Base-by-base conservation (phyloP, 2,329 filamentous ascomycete genomes). In the Ilyonectria mors-panacis region DNA sequence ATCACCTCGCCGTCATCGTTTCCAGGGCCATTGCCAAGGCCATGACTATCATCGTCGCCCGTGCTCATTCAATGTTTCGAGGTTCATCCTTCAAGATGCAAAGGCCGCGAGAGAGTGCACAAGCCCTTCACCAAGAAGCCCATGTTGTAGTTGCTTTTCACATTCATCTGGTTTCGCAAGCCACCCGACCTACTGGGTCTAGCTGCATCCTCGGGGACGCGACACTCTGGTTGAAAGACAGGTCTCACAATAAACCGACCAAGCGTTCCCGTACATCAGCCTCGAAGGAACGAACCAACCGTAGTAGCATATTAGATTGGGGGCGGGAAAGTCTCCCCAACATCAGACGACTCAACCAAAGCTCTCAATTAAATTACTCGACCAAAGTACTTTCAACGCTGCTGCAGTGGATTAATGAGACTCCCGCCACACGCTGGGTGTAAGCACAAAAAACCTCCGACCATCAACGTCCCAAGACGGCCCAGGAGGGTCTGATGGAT, bases 391-490 rank as follows among this genome's bases (percentile, higher is more conserved):
- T n/a, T 42, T 2, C 39, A 42, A n/a, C 39, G 7, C 37, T 39
- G 10, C 37, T n/a, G 37, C 37, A 19, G 17, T 42, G 17, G 39
- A 44, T 33, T 28, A 2, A 59, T 21, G 6, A 8, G 21, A 42
- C 42, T 51, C 35, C 57, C 39, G 19, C 33, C n/a, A 50, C 57
- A 59, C 57, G 23, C 57, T 50, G 57, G 57, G 44, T 33, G 56
- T 39, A 23, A 8, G 33, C 21, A 59, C 15, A 21, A 50, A 50
- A 5, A 37, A 26, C 57, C 33, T 48, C 57, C 30, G n/a, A 30
- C 44, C 42, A n/a, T n/a, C 39, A 47, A 19, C 55, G 55, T 19
- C 2, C 26, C 42, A 13, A 21, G 26, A 23, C 44, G 42, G 26
- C 28, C 44, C 57, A 28, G 15, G 57, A 59, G 21, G 57, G 21